A percentile compares a stretch with the other conserved stretches of the same genome.
These are phyloP conservation scores for Chytriomyces hyalinus DNA, from an alignment of 192 early-diverging fungal genomes.

Conservation along the genomic window DNA sequence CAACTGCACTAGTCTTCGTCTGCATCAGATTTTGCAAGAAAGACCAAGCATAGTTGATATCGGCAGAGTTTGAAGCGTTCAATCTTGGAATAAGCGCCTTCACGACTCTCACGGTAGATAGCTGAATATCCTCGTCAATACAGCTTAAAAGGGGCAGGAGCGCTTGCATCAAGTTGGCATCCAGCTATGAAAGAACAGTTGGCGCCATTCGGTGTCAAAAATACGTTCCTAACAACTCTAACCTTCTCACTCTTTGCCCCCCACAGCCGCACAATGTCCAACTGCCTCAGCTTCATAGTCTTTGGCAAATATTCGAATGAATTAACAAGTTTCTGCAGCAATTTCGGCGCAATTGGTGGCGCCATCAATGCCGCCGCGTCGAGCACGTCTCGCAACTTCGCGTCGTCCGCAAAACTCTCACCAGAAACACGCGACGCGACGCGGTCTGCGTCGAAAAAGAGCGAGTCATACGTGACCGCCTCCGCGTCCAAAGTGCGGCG, in stretches of 20 bases:
- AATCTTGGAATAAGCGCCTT: conserved; percentile 49
- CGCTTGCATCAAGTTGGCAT: conserved; percentile 61
- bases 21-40: conserved; percentile 52
- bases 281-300: conserved; percentile 48
- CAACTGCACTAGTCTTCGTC: conserved; percentile 44
- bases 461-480: conserved; percentile 37
- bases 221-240: not conserved
- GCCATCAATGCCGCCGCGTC: conserved; percentile 41
- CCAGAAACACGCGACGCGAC: not conserved
- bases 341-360: conserved; percentile 47
- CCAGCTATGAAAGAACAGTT: conserved; percentile 43
- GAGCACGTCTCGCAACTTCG: conserved; percentile 41
- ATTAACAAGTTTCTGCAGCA: conserved; percentile 57
- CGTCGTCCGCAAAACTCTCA: not conserved
- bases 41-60: conserved; percentile 57
- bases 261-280: conserved; percentile 58
- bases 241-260: conserved; percentile 56
- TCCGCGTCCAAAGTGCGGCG: conserved; percentile 20
- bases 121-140: conserved; percentile 55
- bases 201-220: not conserved
- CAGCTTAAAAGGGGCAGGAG: conserved; percentile 53
- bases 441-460: conserved; percentile 26
- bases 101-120: conserved; percentile 48
- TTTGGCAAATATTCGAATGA: conserved; percentile 57
- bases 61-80: conserved; percentile 39